Conservation (phyloP, 2,329 filamentous ascomycete genomes). For the Exophiala oligosperma region DNA sequence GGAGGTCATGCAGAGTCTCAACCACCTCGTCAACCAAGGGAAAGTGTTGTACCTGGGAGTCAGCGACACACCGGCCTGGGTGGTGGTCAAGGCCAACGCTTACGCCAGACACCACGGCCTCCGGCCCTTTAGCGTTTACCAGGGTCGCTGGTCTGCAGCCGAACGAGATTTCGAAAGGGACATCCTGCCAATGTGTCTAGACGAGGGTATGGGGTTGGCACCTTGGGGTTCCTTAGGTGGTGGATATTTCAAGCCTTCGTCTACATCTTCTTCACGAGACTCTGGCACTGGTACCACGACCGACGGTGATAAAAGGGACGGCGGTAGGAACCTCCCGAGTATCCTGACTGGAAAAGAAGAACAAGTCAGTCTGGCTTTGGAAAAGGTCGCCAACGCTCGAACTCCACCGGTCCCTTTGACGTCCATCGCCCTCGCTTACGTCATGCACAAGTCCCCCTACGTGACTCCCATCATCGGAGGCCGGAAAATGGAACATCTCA, state of each 20-base stretch:
- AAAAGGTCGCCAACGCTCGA: slow-evolving; percentile 23
- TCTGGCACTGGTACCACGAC: too few relatives aligned
- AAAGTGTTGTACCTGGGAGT: slow-evolving; percentile 70
- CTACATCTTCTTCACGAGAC: slow-evolving; percentile 10
- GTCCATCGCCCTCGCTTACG: slow-evolving; percentile 50
- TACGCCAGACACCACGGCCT: slow-evolving; percentile 70
- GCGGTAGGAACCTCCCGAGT: slow-evolving; percentile 27
- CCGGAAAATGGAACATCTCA: slow-evolving; percentile 53
- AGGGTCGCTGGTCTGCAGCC: slow-evolving; percentile 62
- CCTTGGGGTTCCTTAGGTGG: slow-evolving; percentile 57
- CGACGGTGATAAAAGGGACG: slow-evolving; percentile 9
- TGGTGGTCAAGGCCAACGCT: slow-evolving; percentile 50
- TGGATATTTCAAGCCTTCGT: slow-evolving; percentile 44
- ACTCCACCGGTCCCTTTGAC: slow-evolving; percentile 15
- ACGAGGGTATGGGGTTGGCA: slow-evolving; percentile 62
- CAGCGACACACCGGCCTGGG: slow-evolving; percentile 69
- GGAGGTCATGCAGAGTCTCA: slow-evolving; percentile 69
- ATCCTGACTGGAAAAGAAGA: slow-evolving; percentile 20
- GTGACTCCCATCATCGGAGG: slow-evolving; percentile 58
- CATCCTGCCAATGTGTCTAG: slow-evolving; percentile 65
- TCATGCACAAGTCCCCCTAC: slow-evolving; percentile 52
- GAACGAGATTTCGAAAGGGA: slow-evolving; percentile 68
- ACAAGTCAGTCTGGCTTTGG: slow-evolving; percentile 23
- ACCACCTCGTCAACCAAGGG: slow-evolving; percentile 58
- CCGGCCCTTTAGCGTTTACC: slow-evolving; percentile 68